Base-by-base conservation (phyloP, 2,329 filamentous ascomycete genomes). In the Colletotrichum sp. region DNA sequence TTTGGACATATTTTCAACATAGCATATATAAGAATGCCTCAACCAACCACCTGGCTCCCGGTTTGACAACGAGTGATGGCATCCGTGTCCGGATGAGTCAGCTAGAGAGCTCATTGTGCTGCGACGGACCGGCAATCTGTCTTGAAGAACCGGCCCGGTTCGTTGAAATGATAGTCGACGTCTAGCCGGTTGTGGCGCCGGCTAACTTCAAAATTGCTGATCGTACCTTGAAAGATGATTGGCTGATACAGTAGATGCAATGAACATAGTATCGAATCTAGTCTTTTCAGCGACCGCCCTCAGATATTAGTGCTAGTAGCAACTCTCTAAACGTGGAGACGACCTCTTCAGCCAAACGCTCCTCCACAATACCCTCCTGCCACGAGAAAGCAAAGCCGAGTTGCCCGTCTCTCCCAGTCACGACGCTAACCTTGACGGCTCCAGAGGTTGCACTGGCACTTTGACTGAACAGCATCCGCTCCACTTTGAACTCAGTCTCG, bases 1-100 rank as follows among this genome's bases (percentile, higher is more conserved):
- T 38, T 55, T 58, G 69, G 34, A 73, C n/a, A 69, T 75, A 65
- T 24, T 58, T 16, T 52, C 1, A 52, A 26, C 24, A 38, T 38
- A 13, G 30, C n/a, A n/a, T 24, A 26, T 32, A 52, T 56, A 67
- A 62, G 10, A 56, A 13, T 64, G 34, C 16, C 13, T 13, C 8
- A 43, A 64, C n/a, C 30, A 34, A 30, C 10, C 58, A 52, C 43
- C 4, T 24, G n/a, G 43, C 43, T 21, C 12, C 43, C 4, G 43
- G 3, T 52, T 13, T 52, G 0, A 52, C 6, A 21, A 21, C 43
- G 2, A 21, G n/a, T 1, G 43, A 2, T 13, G 6, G 10, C 0
- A 52, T 7, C 43, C 0, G 38, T 52, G 43, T 52, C 43, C n/a
- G 43, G 1, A 13, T 52, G 43, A 52, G 43, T 52, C 43, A 52